phyloP scores from a whole-genome alignment of 2,329 filamentous ascomycete species.

The Calonectria pauciramosa region DNA sequence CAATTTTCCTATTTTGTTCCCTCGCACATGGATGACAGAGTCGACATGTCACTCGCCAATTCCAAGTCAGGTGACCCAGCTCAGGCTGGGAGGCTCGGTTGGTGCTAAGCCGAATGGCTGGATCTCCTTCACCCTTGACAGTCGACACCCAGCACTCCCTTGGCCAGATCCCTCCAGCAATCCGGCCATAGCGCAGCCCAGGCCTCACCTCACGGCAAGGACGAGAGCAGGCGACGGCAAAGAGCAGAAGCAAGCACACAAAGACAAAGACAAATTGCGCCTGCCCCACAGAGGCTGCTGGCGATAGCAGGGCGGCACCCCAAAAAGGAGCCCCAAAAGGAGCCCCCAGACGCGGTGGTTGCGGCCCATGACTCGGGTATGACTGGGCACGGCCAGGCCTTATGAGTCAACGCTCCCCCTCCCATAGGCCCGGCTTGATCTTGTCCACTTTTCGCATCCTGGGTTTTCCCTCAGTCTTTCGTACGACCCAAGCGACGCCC shows the following conservation, averaged over 20 bases:
- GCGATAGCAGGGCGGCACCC: not conserved
- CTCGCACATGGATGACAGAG: not conserved
- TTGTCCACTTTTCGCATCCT: conserved; percentile 38
- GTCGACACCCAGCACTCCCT: not conserved
- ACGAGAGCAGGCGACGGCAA: not conserved
- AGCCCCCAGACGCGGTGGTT: not conserved
- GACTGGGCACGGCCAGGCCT: conserved; percentile 31
- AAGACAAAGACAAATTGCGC: not conserved
- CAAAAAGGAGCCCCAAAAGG: not conserved
- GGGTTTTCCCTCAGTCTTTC: conserved; percentile 7
- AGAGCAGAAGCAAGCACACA: not conserved
- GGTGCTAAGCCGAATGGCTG: not conserved
- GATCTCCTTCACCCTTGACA: not conserved
- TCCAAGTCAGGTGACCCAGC: not conserved
- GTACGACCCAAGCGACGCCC: conserved; percentile 16
- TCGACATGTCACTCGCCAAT: not conserved
- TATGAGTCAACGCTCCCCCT: conserved; percentile 47
- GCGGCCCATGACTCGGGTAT: conserved; percentile 42
- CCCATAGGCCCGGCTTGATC: conserved; percentile 31
- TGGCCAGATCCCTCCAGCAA: not conserved
- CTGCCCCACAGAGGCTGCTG: conserved; percentile 2
- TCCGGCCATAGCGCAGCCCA: not conserved
- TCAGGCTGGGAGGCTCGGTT: not conserved
- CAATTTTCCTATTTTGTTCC: not conserved
- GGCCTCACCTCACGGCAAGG: not conserved